Evolutionary conservation across 129 eudicot species (phyloP), one percentile per base, ranked within the genome.

Genomic region (Pseudognaphalium luteoalbum): DNA sequence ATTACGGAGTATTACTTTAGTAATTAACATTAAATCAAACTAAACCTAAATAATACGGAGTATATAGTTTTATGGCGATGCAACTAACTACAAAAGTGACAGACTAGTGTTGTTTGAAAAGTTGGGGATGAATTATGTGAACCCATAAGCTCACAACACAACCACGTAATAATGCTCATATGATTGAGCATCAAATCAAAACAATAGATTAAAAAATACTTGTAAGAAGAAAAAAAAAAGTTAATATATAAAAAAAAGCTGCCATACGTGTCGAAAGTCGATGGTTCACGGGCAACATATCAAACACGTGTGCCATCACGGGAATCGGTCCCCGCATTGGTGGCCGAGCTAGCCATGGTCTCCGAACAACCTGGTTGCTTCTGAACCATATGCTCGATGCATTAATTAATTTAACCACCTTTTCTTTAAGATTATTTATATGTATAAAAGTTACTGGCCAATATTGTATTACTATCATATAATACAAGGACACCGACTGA

Each of bases 171-270:
- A n/a, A 32, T 66, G 52, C n/a, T 34, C 50, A 66, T 66, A 66
- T 66, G 71, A 66, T 66, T 66, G 71, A 66, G 71, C 71, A 66
- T 35, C 47, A 66, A 66, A 66, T 35, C 47, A 66, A 66, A 66
- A 33, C 25, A n/a, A 17, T 6, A 35, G 15, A 7, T 66, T 12
- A 34, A 19, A 17, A 16, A 57, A 11, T n/a, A n/a, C n/a, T n/a
- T n/a, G n/a, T n/a, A n/a, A n/a, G n/a, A n/a, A n/a, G 5, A 63
- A 22, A 32, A 7, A 30, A 63, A 2, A 29, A 19, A 59, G 0
- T 2, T 4, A 59, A 59, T 64, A 65, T 12, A 6, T 33, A 66
- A 15, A 34, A 19, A 17, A 16, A 57, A 11, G 29, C 62, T 67
- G 72, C 52, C 72, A 67, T 37, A 19, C 52, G 72, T 67, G 72